Conservation (phyloP, 148 eudicot genomes). For the Camellia lanceoleosa region DNA sequence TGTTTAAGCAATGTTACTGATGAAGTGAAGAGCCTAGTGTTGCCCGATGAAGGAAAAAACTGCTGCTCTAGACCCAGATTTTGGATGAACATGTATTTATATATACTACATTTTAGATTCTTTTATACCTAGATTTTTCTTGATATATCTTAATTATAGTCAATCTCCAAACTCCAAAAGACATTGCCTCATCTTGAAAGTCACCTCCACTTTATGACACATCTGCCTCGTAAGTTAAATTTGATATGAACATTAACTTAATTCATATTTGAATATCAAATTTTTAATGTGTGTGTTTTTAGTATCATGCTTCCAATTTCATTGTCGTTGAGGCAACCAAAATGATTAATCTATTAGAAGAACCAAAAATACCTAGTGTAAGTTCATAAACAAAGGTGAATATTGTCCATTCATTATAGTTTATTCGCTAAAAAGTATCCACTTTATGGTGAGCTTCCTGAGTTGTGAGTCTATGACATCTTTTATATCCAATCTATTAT, state of each 20-base stretch:
- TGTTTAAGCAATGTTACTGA: background rate
- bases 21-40: background rate
- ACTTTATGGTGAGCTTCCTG: background rate
- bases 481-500: background rate
- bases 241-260: no score
- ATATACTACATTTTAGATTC: no score
- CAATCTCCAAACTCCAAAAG: no score
- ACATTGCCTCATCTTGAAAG: no score
- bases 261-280: no score
- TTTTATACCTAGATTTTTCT: no score
- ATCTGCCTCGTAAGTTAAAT: no score
- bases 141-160: no score
- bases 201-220: no score
- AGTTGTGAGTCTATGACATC: constrained; percentile 7
- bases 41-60: background rate
- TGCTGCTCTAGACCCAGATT: background rate
- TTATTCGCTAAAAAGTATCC: background rate
- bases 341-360: background rate
- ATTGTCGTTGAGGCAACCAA: background rate
- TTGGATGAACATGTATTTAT: no score
- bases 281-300: no score
- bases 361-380: background rate
- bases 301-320: background rate
- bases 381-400: background rate
- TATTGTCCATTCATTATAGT: background rate